Evolutionary conservation across 805 yeast species (phyloP), one percentile per base, ranked within the genome.

Genomic region (Candida glaebosa): DNA sequence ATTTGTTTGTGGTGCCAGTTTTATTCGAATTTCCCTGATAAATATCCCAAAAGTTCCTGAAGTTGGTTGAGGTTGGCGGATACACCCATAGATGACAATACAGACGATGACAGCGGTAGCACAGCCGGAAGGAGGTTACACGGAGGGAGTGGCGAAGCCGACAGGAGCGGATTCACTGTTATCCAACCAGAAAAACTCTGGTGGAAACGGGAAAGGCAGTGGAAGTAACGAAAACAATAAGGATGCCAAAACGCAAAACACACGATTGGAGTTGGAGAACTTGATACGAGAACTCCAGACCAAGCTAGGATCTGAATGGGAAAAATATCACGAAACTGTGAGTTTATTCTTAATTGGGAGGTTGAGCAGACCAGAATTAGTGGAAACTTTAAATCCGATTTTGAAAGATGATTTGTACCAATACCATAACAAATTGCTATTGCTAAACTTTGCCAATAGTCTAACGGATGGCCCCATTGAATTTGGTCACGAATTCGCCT

Each of bases 361-460:
- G 57, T 67, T 89, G 15, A 84, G 96, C 8, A 73, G 96, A 37
- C 60, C 63, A 16, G 99, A 91, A 61, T 69, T 91, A 41, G 78
- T 79, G 46, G 65, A 69, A 10, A 80, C 71, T 37, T 69, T 87
- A 24, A 69, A 70, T 34, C 75, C 75, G n/a, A 67, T 86, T 19
- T 67, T 89, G 39, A 65, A 60, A 39, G 56, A 54, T 49, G 53
- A 50, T 24, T 67, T 81, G 38, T 57, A 78, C 30, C 69, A 80
- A 42, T 75, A 82, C 69, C 99, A 93, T 63, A 91, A 91, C 63
- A 88, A 86, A 56, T 69, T 91, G 34, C 64, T 91, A 34, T 69
- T 91, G 41, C 81, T 95, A 12, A 84, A 87, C 56, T 70, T 90
- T 48, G 89, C 96, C 18, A 91, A 90, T 61, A 78, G 96, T 4